A percentile compares a stretch with the other conserved stretches of the same genome.
Conservation (phyloP, 768 basidiomycete species). For the Kwoniella newhampshirensis region DNA sequence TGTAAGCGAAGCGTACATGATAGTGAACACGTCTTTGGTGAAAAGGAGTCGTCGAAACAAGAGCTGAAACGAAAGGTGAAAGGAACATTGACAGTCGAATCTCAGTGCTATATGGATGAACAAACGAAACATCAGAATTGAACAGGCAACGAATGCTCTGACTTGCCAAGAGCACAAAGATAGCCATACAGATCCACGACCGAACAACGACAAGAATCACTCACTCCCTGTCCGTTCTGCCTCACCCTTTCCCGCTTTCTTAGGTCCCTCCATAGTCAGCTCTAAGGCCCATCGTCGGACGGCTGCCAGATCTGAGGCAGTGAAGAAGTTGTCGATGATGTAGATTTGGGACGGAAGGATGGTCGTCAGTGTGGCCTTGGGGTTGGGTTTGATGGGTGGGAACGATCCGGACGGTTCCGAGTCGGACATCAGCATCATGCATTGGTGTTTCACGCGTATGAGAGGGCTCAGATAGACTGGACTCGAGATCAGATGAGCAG, state of each 20-base stretch:
- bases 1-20: neutral
- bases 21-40: too few species aligned
- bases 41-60: too few species aligned
- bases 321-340: slow-evolving; percentile 24
- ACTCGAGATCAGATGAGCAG: too few species aligned
- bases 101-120: neutral
- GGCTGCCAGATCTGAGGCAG: slow-evolving; percentile 6
- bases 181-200: too few species aligned
- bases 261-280: slow-evolving; percentile 26
- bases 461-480: too few species aligned
- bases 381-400: slow-evolving; percentile 9
- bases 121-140: neutral
- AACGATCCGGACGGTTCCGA: neutral
- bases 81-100: neutral
- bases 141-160: neutral
- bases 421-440: too few species aligned
- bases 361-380: neutral
- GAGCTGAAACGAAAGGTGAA: neutral
- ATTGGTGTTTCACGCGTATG: too few species aligned
- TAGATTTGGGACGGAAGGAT: slow-evolving; percentile 31
- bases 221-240: slow-evolving; percentile 36
- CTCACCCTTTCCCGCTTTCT: slow-evolving; percentile 32
- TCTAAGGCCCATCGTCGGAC: slow-evolving; percentile 11
- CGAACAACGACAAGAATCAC: too few species aligned
- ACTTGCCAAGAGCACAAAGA: too few species aligned